Base-by-base conservation (phyloP, 768 basidiomycete genomes). In the Trametes coccinea region DNA sequence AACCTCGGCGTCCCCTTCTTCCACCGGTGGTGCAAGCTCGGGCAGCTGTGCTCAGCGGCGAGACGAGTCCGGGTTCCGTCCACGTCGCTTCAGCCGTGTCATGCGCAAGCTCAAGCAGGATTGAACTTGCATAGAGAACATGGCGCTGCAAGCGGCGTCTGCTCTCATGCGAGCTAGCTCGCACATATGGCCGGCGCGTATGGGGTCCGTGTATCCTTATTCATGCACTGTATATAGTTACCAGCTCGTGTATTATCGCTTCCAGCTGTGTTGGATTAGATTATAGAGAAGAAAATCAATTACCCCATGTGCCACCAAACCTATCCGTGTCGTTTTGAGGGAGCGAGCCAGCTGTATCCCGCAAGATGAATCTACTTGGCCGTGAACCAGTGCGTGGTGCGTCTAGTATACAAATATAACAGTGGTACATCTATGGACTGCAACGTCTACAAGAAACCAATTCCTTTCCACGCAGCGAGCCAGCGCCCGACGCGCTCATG, bases 71-170 rank as follows among this genome's bases (percentile, higher is more conserved):
- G 41, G 33, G 37, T 52, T 45, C 44, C 61, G 50, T 43, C 53
- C 60, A 4, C 60, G 49, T 17, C 49, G 55, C 22, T 52, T 52
- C 55, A 52, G 55, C 34, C 54, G 61, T 2, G 55, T 56, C 22
- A 52, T 57, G 61, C 61, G 61, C 50, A 46, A 47, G 31, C 41
- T 56, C 13, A 30, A 46, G 41, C 37, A 46, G 43, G n/a, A 34
- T 16, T 56, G 55, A 56, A 45, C 7, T 39, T 40, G n/a, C 10
- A 1, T 22, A 4, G 10, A 9, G 17, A 31, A 13, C 1, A 3
- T 6, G 49, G 16, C 11, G 17, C 37, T 1, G 10, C 22, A 40
- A n/a, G 39, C 51, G 37, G 34, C 39, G 39, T 37, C 34, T 11
- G 6, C 11, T 11, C 34, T 11, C 34, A 11, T 37, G 34, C 34